Evolutionary conservation across 176 grass and related monocot species (phyloP).

Genomic region (Oropetium thomaeum): DNA sequence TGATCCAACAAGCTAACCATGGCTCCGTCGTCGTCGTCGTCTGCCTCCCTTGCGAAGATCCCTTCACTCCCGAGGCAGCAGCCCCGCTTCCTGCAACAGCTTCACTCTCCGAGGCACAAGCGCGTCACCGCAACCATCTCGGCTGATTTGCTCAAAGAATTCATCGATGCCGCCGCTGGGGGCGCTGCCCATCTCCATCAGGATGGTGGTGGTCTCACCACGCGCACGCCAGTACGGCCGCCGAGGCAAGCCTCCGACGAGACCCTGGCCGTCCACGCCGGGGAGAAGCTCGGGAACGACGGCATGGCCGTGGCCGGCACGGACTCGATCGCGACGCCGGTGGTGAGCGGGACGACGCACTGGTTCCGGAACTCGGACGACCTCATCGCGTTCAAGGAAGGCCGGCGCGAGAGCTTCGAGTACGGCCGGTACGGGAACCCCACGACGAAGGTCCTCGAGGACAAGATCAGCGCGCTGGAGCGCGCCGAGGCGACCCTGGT

Average conservation of each 20-base stretch:
- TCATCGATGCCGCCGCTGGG: neutral
- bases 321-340: slow-evolving; percentile 64
- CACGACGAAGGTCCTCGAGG: slow-evolving; percentile 64
- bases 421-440: slow-evolving; percentile 80
- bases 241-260: slow-evolving; percentile 49
- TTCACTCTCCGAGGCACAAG: slow-evolving; percentile 1
- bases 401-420: slow-evolving; percentile 64
- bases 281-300: slow-evolving; percentile 56
- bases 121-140: neutral
- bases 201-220: no score
- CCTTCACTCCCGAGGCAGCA: neutral
- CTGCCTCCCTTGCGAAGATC: neutral
- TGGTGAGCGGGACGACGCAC: slow-evolving; percentile 73
- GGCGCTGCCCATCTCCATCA: neutral
- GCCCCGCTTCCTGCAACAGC: neutral
- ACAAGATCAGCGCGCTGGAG: slow-evolving; percentile 83
- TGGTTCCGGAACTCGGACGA: slow-evolving; percentile 76
- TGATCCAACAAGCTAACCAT: neutral
- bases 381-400: slow-evolving; percentile 83
- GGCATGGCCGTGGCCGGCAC: neutral
- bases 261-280: slow-evolving; percentile 73
- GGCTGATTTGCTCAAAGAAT: neutral
- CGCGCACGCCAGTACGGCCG: no score
- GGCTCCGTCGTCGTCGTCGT: neutral
- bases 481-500: slow-evolving; percentile 71